Conservation (phyloP, 2,329 filamentous ascomycete genomes). For the Colletotrichum eleusines region DNA sequence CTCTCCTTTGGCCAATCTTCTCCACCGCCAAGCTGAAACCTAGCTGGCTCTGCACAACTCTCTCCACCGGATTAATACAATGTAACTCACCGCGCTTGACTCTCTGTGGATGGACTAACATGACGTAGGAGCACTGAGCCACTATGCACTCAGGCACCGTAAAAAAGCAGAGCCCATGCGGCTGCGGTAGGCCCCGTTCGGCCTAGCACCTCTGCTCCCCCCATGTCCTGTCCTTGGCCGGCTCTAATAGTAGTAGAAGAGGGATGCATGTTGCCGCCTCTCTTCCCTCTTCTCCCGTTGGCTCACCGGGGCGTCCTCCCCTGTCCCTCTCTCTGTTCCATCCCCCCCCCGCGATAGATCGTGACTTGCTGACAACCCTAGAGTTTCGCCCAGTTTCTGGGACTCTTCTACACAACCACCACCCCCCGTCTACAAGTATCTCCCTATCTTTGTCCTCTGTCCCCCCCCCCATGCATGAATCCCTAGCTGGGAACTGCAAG, state of each 20-base stretch:
- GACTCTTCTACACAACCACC: background rate
- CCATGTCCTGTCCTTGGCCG: background rate
- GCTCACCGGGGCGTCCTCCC: too few relatives aligned
- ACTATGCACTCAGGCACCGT: background rate
- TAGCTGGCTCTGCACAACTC: constrained; percentile 16
- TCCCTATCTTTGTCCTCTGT: background rate
- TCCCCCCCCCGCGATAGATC: constrained; percentile 38
- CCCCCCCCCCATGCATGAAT: constrained; percentile 15
- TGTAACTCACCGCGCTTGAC: constrained; percentile 17
- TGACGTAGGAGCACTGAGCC: constrained; percentile 19
- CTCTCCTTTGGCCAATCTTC: background rate
- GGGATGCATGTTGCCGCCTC: background rate
- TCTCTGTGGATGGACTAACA: constrained; percentile 6
- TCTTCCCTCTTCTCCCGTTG: constrained; percentile 17
- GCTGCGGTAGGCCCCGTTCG: constrained; percentile 22
- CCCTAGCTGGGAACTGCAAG: constrained; percentile 29
- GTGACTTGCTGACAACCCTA: background rate
- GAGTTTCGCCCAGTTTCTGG: too few relatives aligned
- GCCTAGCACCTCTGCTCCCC: constrained; percentile 18
- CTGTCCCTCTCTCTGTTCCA: background rate
- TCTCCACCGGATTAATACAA: background rate
- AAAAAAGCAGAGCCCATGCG: background rate
- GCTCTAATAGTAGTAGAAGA: too few relatives aligned
- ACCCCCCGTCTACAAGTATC: constrained; percentile 6
- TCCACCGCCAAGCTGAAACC: constrained; percentile 32